Evolutionary conservation across 306 rosid species (phyloP).

Genomic region (Begonia masoniana): DNA sequence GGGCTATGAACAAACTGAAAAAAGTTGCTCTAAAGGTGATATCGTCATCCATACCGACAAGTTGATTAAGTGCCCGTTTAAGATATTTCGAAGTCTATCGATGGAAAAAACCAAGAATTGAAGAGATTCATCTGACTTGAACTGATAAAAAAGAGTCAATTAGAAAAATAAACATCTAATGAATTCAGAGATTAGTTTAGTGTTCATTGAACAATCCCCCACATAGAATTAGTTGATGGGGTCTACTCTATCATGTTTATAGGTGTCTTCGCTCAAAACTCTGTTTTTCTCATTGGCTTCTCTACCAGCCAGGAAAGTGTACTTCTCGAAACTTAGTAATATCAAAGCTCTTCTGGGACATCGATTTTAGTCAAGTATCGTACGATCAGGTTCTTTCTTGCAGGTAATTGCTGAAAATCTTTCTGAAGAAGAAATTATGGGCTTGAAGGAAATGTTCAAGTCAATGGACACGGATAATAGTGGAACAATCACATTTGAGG

Average conservation of each 20-base stretch:
- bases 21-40: constrained; percentile 90
- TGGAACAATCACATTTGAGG: constrained; percentile 91
- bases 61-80: no score
- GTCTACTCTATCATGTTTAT: no score
- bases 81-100: no score
- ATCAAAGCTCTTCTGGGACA: no score
- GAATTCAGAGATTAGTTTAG: no score
- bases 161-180: no score
- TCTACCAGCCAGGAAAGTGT: neutral
- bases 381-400: constrained; percentile 5
- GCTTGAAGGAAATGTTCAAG: constrained; percentile 96
- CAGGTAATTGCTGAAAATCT: constrained; percentile 96
- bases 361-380: constrained; percentile 1
- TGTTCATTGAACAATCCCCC: no score
- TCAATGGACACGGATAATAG: constrained; percentile 97
- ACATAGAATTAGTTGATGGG: no score
- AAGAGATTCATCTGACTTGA: no score
- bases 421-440: constrained; percentile 95
- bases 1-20: constrained; percentile 97
- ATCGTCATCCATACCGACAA: neutral
- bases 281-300: constrained; percentile 1
- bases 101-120: no score
- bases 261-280: neutral
- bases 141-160: no score
- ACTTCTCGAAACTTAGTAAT: no score